phyloP scores from a whole-genome alignment of 176 grass and related monocot genomes.

The Rhynchospora breviuscula region DNA sequence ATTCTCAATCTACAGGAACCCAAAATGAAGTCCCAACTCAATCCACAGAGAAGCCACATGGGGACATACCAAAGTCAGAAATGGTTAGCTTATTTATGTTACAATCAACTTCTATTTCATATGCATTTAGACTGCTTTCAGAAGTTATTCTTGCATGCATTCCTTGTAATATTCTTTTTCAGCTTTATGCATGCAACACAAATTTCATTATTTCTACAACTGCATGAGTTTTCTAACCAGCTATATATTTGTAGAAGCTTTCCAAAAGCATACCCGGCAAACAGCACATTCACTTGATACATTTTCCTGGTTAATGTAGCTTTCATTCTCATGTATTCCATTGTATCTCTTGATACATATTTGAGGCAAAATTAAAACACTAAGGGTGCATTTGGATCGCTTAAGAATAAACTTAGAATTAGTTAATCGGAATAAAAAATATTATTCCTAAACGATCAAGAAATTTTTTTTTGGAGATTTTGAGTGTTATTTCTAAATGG shows the following conservation, averaged over 20 bases:
- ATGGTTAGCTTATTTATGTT: not conserved
- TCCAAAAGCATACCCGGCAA: not conserved
- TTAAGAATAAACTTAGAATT: too few relatives aligned
- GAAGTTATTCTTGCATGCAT: not conserved
- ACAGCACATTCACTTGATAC: not conserved
- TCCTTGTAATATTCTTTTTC: not conserved
- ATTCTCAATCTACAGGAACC: conserved; percentile 8
- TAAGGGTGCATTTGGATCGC: not conserved
- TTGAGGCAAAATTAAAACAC: not conserved
- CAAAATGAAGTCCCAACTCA: not conserved
- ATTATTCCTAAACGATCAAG: too few relatives aligned
- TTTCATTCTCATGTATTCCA: not conserved
- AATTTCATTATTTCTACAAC: not conserved
- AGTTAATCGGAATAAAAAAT: too few relatives aligned
- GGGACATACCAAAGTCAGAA: not conserved
- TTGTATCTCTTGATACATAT: not conserved
- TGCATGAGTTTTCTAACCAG: not conserved
- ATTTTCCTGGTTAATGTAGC: not conserved
- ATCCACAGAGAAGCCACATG: not conserved
- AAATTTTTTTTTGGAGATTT: too few relatives aligned
- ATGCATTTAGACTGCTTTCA: not conserved
- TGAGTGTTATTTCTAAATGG: too few relatives aligned
- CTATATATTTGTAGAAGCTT: too few relatives aligned
- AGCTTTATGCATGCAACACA: not conserved
- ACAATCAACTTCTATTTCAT: not conserved